These are phyloP conservation scores for Blepharisma undulans DNA, from an alignment of 169 alveolate species.

Conservation along the genomic window DNA sequence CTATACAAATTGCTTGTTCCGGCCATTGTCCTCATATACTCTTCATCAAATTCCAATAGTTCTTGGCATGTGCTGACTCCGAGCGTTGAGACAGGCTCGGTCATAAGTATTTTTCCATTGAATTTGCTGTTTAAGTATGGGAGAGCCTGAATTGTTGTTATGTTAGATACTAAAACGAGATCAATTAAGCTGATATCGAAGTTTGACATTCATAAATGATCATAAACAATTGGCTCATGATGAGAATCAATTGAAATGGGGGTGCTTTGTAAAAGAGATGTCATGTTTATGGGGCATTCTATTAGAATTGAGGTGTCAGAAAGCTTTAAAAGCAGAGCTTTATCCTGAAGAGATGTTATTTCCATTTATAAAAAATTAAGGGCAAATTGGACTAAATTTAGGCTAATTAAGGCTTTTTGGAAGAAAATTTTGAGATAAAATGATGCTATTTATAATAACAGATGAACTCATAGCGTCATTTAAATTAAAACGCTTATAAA, in stretches of 20 bases:
- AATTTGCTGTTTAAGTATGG: neutral
- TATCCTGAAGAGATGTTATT: neutral
- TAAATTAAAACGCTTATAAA: neutral
- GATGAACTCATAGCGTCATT: neutral
- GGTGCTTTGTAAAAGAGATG: neutral
- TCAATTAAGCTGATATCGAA: slow-evolving; percentile 3
- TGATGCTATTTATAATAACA: neutral
- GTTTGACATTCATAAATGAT: neutral
- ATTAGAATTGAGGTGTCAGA: neutral
- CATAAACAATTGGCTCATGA: neutral
- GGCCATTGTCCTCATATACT: slow-evolving; percentile 1
- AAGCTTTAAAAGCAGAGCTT: neutral
- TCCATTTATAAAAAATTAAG: neutral
- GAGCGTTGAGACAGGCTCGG: slow-evolving; percentile 22
- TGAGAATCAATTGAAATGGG: neutral
- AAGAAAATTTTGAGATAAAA: neutral
- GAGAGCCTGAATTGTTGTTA: neutral
- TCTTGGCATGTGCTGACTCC: slow-evolving; percentile 13
- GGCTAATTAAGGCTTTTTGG: neutral
- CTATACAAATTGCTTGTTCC: neutral
- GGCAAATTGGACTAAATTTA: neutral
- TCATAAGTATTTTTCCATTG: slow-evolving; percentile 18
- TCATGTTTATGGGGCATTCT: slow-evolving; percentile 12
- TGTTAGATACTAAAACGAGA: neutral
- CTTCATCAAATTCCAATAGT: slow-evolving; percentile 10